Base-by-base conservation (phyloP, 805 yeast genomes). In the Sugiyamaella smithiae region DNA sequence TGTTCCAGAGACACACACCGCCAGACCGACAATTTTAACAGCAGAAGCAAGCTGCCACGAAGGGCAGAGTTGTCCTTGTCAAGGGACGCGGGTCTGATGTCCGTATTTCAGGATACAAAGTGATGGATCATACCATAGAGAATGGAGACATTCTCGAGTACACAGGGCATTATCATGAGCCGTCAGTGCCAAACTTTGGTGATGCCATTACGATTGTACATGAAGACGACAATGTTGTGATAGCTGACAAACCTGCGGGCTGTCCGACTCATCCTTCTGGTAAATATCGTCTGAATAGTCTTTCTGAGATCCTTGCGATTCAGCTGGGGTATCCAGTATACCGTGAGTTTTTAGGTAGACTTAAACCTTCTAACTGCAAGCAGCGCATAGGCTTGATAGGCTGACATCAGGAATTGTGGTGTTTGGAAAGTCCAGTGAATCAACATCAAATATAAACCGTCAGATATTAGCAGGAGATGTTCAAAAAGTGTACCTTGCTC, bases 221-320 rank as follows among this genome's bases (percentile, higher is more conserved):
- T 61, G 87, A 89, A 59, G 83, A 88, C 61, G 88, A 84, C 5
- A 78, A 85, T 43, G 63, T 88, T 19, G 72, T 93, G 4, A 95
- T 86, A 2, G 83, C 93, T 19, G 96, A 91, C 64, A 93, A 93
- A 56, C 99, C 99, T 0, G 77, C 93, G 3, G 97, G 99, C 0
- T 76, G 93, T 2, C 97, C 99, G 0, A 96, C 88, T 0, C 99
- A 93, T 64, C 98, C 99, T 2, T 85, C 97, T 0, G 99, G 98
- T 2, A 57, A 72, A 48, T 91, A 81, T 67, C 70, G 91, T 49
- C 87, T 76, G 65, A 91, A 91, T 63, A 78, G 95, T 1, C 74
- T 88, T 19, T 85, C 93, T 4, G 85, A 84, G 62, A 80, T 88
- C 7, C 64, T 89, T 57, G 82, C 83, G 61, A 76, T 77, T 35